Percentiles rank a stretch among this genome's conserved stretches.
These are phyloP conservation scores for Aspergillus affinis DNA, from an alignment of 495 filamentous ascomycete genomes.

Conservation along the genomic window DNA sequence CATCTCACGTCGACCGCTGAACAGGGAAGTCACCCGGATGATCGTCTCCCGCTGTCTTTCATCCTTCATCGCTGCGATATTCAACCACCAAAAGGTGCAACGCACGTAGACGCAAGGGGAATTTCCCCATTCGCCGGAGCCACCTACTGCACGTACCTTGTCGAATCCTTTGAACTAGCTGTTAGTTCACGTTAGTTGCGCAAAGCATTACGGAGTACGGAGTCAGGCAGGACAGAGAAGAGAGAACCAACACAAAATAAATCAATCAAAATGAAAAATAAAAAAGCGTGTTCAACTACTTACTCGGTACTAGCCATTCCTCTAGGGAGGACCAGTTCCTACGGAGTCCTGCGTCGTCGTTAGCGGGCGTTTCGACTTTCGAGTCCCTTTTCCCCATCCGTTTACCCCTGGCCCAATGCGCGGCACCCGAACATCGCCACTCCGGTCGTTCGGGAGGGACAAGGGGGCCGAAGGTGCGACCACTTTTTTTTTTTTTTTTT, in stretches of 20 bases:
- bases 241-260: neutral
- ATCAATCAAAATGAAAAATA: neutral
- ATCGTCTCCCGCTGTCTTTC: conserved; percentile 19
- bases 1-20: neutral
- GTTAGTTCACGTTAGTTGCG: neutral
- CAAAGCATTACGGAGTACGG: neutral
- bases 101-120: conserved; percentile 23
- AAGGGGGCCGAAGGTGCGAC: too few species aligned
- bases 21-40: conserved; percentile 15
- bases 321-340: neutral
- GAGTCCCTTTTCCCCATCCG: too few species aligned
- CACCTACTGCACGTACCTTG: conserved; percentile 20
- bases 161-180: neutral
- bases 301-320: neutral
- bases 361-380: too few species aligned
- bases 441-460: conserved; percentile 1
- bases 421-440: conserved; percentile 5
- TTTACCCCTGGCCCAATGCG: conserved; percentile 17
- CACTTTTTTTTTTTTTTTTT: too few species aligned
- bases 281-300: too few species aligned
- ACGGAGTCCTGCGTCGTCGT: too few species aligned
- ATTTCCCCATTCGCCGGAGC: conserved; percentile 18
- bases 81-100: neutral
- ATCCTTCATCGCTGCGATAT: neutral
- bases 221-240: neutral